Percentiles rank a stretch among this genome's conserved stretches.
phyloP scores from a whole-genome alignment of 2,329 filamentous ascomycete species.

The Diaporthe aspalathi region DNA sequence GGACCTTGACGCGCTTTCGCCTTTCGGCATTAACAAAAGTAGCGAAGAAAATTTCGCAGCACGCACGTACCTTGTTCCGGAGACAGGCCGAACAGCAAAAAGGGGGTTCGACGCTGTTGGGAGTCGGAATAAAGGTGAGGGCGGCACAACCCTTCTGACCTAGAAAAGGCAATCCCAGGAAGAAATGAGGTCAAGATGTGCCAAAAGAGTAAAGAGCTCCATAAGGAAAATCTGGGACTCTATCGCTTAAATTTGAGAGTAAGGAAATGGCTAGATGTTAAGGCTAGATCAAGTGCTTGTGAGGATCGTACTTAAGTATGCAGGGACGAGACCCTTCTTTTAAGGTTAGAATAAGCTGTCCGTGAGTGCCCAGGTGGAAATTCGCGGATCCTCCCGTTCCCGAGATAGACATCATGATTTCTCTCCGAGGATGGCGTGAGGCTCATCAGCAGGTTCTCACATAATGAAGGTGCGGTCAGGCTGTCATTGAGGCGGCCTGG shows the following conservation, averaged over 20 bases:
- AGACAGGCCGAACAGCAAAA: not conserved
- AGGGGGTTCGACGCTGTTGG: not conserved
- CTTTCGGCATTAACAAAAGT: not conserved
- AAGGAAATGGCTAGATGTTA: not conserved
- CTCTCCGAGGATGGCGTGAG: not conserved
- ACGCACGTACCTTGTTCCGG: not conserved
- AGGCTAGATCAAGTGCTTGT: not conserved
- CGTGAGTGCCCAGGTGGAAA: too few relatives aligned
- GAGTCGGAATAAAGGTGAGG: not conserved
- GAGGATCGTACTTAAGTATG: not conserved
- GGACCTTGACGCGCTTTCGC: not conserved
- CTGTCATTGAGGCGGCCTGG: too few relatives aligned
- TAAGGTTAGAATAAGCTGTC: not conserved
- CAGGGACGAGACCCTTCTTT: not conserved
- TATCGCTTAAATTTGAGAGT: too few relatives aligned
- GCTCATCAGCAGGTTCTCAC: not conserved
- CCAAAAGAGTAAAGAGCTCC: too few relatives aligned
- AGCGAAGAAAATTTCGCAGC: not conserved
- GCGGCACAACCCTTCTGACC: not conserved
- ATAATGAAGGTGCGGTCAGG: too few relatives aligned
- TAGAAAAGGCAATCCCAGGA: not conserved
- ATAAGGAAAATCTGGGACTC: too few relatives aligned
- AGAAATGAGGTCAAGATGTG: too few relatives aligned
- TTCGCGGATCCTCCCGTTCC: conserved; percentile 12
- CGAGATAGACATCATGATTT: not conserved